Base-by-base conservation (phyloP, 2,329 filamentous ascomycete species). In the Pseudocercospora fuligena region DNA sequence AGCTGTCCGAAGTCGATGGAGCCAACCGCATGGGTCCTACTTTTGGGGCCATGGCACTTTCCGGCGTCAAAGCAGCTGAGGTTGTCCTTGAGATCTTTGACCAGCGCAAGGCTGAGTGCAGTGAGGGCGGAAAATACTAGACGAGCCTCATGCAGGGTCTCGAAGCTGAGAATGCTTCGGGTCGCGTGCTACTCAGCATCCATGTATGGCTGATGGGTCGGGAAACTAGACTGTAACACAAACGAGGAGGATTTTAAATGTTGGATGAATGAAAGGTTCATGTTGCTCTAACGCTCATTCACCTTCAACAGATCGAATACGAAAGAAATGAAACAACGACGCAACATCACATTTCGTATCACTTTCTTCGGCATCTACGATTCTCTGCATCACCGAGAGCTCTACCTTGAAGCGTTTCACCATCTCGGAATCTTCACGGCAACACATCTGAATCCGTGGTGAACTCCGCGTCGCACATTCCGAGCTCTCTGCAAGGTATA, bases 41-140 rank as follows among this genome's bases (percentile, higher is more conserved):
- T 0, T 95, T 95, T 78, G 92, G 92, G 64, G 93, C 93, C 61
- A 97, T 97, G 93, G 92, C 87, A 21, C 85, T 97, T 46, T 90
- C 87, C 65, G 93, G 93, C 72, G 91, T 97, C 76, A 97, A 96
- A 86, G 93, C 93, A 75, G 93, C 93, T 9, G 93, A 97, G 82
- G 93, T 94, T 81, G 91, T 90, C 0, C 82, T 96, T 70, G 87
- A 85, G 72, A 86, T 96, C 65, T 93, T 92, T 73, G 92, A 95
- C 43, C 80, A 88, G 73, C 89, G 93, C 73, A 90, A 92, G 87
- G 87, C 87, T 74, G 87, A 95, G 85, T 93, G 93, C 74, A 86
- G 85, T n/a, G 80, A 87, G 78, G 63, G 60, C 46, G 61, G 56
- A 29, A 58, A 58, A 23, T 58, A 58, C 54, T 58, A 27, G 33